Base-by-base conservation (phyloP, 179 eudicot genomes). In the Spergularia azorica region DNA sequence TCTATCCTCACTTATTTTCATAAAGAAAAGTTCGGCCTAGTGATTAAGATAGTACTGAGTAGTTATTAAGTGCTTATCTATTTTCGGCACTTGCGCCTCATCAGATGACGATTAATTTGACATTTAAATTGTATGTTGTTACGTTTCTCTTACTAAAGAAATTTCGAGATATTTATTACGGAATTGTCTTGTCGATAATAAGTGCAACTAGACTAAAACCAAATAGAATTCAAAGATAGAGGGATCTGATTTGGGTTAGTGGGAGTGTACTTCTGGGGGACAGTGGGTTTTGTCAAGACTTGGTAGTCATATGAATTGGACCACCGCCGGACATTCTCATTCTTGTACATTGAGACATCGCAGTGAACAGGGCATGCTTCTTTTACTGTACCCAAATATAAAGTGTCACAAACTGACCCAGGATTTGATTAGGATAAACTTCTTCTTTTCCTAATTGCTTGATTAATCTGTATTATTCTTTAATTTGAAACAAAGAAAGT, bases 251-350 rank as follows among this genome's bases (percentile, higher is more conserved):
- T 38, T 54, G 21, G 54, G 57, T 73, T 74, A 70, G 69, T 64
- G 69, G 70, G 16, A 26, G 36, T 74, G 69, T 36, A 64, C 57
- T 65, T 41, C 32, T 41, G 75, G 76, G 48, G 59, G 74, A 79
- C 78, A 46, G 6, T 3, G 20, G 20, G 3, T 78, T 82, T 78
- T 82, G 82, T 82, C 84, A 78, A 82, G 12, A 74, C 63, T 50
- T 64, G 79, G 43, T 36, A 51, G 18, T 48, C 59, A 74, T 38
- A 82, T 43, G 48, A 43, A 43, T 4, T 43, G 85, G 85, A 82
- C 82, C 82, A 82, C 85, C 54, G 59, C 36, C 2, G 71, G 79
- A 61, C 79, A 74, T 63, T 76, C 61, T 57, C 50, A 46, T 41
- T 55, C 70, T 75, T 70, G 2, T 17, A 16, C 52, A 12, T 21